These are phyloP conservation scores for Lachnellula hyalina DNA, from an alignment of 2,329 filamentous ascomycete species.

Conservation along the genomic window DNA sequence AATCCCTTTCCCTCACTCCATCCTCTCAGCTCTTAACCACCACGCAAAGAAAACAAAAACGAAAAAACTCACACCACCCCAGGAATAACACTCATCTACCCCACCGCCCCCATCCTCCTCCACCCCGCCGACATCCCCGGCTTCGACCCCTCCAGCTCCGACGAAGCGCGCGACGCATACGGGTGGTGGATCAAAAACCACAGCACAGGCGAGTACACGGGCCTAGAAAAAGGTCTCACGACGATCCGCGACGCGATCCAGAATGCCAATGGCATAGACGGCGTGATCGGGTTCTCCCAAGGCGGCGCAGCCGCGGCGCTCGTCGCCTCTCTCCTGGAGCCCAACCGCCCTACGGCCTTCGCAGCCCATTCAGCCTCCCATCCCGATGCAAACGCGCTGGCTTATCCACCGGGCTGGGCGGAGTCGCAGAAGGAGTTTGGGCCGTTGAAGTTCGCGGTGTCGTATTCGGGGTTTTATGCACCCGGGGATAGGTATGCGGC, in stretches of 20 bases:
- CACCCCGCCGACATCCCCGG: conserved; percentile 63
- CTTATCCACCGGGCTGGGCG: conserved; percentile 41
- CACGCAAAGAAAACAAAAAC: conserved; percentile 21
- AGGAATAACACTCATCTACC: conserved; percentile 55
- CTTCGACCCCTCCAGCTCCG: conserved; percentile 42
- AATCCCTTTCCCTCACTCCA: conserved; percentile 38
- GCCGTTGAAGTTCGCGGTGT: conserved; percentile 61
- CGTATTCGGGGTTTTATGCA: conserved; percentile 73
- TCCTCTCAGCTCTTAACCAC: conserved; percentile 41
- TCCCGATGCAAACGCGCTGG: conserved; percentile 36
- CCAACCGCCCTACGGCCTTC: conserved; percentile 42
- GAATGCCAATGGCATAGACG: conserved; percentile 65
- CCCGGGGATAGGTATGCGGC: conserved; percentile 56
- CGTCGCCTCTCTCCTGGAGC: conserved; percentile 67
- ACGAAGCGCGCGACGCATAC: conserved; percentile 61
- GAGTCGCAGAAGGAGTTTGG: conserved; percentile 37
- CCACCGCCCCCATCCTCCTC: conserved; percentile 62
- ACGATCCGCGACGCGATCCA: conserved; percentile 56
- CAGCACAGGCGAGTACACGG: conserved; percentile 58
- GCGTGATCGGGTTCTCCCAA: conserved; percentile 77
- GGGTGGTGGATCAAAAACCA: conserved; percentile 78
- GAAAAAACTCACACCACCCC: conserved; percentile 23
- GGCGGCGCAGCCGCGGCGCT: conserved; percentile 69
- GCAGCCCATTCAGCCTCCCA: conserved; percentile 23
- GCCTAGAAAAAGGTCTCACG: conserved; percentile 63